Evolutionary conservation across 176 grass and related monocot species (phyloP).

Genomic region (Dactylis glomerata): DNA sequence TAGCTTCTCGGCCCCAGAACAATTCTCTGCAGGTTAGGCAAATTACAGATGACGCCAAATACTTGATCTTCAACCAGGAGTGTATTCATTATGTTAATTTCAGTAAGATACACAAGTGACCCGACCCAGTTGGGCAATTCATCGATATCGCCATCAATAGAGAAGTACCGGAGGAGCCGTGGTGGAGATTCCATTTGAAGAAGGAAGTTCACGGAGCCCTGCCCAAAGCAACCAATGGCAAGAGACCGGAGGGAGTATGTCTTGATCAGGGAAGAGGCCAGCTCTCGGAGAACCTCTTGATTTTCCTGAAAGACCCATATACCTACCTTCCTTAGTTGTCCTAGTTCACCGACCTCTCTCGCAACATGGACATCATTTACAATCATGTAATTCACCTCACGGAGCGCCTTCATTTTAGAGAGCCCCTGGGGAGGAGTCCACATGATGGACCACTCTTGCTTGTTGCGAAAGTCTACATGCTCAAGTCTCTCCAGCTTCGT

Average conservation of each 20-base stretch:
- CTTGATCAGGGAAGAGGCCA: not conserved
- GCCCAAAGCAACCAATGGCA: not conserved
- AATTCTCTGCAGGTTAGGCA: not conserved
- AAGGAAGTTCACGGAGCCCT: not conserved
- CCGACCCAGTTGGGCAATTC: not conserved
- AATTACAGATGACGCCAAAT: not conserved
- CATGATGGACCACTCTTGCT: rapidly evolving
- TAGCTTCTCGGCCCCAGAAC: not conserved
- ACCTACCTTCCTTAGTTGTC: not conserved
- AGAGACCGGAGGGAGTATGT: not conserved
- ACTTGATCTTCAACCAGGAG: not conserved
- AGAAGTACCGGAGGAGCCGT: not conserved
- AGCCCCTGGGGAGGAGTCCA: not conserved
- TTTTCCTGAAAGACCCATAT: not conserved
- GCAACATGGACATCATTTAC: not conserved
- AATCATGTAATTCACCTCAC: not conserved
- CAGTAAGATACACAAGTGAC: not conserved
- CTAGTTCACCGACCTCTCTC: not conserved
- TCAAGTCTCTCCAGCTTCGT: not conserved
- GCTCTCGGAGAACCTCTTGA: not conserved
- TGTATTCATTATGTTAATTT: not conserved
- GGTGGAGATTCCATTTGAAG: not conserved
- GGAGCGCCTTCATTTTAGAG: not conserved
- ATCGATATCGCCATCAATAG: not conserved
- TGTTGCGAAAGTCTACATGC: not conserved